A percentile compares a stretch with the other conserved stretches of the same genome.
These are phyloP conservation scores for Suillus variegatus DNA, from an alignment of 768 basidiomycete genomes.

Conservation along the genomic window DNA sequence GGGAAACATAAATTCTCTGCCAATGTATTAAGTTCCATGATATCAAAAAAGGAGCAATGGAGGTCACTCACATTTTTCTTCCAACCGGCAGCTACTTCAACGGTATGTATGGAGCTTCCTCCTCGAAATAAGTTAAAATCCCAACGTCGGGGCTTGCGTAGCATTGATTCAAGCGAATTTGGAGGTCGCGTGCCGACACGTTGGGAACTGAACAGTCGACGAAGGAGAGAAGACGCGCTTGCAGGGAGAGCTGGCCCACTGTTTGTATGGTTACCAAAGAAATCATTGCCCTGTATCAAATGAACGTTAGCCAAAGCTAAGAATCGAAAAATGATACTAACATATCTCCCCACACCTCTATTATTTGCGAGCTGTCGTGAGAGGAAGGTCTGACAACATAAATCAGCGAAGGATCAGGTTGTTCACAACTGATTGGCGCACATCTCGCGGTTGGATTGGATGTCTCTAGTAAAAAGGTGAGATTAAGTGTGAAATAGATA, in stretches of 20 bases:
- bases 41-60: not conserved
- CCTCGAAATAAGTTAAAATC: not conserved
- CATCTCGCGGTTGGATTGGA: not conserved
- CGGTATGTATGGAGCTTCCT: not conserved
- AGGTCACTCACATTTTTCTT: not conserved
- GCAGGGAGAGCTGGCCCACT: not conserved
- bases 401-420: not conserved
- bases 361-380: constrained; percentile 19
- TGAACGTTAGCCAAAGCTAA: not conserved
- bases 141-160: not conserved
- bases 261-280: not conserved
- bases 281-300: not conserved
- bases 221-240: not conserved
- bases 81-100: not conserved
- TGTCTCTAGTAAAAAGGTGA: too few species aligned
- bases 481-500: too few species aligned
- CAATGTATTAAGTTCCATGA: not conserved
- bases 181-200: not conserved
- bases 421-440: not conserved
- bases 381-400: not conserved
- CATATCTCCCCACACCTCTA: constrained; percentile 2
- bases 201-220: not conserved
- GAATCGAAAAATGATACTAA: not conserved
- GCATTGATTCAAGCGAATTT: not conserved
- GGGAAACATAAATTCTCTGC: not conserved